phyloP scores from a whole-genome alignment of 1,284 basidiomycete genomes.

The Pascua guehoae region DNA sequence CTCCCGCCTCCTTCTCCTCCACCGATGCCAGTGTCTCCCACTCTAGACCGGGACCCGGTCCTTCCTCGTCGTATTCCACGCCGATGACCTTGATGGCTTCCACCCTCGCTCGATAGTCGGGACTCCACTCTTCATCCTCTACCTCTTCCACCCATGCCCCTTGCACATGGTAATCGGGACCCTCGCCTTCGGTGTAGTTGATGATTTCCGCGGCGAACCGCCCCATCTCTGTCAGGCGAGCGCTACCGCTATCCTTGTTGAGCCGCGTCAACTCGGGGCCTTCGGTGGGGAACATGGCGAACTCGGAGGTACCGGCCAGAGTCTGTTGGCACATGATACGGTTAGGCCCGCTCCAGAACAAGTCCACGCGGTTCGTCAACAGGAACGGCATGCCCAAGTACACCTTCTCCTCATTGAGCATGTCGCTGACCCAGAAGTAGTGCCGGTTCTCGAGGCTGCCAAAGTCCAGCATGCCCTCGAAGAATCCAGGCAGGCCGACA shows the following conservation, averaged over 20 bases:
- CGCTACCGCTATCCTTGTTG: too few relatives aligned
- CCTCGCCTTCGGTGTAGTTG: not conserved
- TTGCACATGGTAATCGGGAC: not conserved
- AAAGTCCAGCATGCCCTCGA: not conserved
- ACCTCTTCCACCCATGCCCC: not conserved
- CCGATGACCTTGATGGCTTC: not conserved
- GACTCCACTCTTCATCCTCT: not conserved
- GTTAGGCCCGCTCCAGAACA: slow-evolving; percentile 7
- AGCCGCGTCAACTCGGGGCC: slow-evolving; percentile 1
- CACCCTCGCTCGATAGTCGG: not conserved
- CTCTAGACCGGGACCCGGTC: too few relatives aligned
- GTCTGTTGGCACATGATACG: not conserved
- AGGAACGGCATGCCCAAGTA: slow-evolving; percentile 14
- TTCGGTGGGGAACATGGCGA: slow-evolving; percentile 1
- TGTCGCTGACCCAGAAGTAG: slow-evolving; percentile 8
- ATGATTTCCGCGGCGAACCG: not conserved
- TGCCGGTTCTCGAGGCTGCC: not conserved
- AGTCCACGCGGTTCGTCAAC: not conserved
- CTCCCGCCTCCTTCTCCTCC: not conserved
- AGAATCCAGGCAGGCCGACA: not conserved
- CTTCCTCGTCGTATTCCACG: too few relatives aligned
- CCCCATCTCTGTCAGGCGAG: too few relatives aligned
- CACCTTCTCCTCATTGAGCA: slow-evolving; percentile 1
- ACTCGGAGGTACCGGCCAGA: not conserved
- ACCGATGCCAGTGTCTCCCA: too few relatives aligned